These are phyloP conservation scores for Fusarium vanettenii DNA, from an alignment of 2,329 filamentous ascomycete species.

Conservation along the genomic window DNA sequence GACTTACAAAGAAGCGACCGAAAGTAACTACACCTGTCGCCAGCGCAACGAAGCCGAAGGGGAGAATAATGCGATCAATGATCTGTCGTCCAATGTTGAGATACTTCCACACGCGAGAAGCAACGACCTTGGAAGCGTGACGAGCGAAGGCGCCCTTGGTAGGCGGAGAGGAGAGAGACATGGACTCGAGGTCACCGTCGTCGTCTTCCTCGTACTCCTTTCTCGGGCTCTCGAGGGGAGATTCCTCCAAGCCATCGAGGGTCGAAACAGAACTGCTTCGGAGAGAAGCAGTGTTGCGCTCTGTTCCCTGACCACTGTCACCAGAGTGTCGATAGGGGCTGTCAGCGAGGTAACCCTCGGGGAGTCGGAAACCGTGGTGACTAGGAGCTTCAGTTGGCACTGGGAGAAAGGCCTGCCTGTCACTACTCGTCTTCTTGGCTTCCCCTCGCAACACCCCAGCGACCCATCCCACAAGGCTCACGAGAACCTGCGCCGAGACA, in stretches of 20 bases:
- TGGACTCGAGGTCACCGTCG: conserved; percentile 53
- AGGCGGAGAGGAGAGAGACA: conserved; percentile 41
- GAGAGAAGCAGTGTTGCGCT: conserved; percentile 74
- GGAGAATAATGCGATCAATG: conserved; percentile 81
- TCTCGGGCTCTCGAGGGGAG: conserved; percentile 50
- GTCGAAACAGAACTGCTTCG: conserved; percentile 74
- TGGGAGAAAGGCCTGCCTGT: conserved; percentile 67
- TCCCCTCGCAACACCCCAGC: conserved; percentile 44
- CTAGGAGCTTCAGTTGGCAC: conserved; percentile 61
- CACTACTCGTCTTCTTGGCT: background rate
- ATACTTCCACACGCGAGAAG: conserved; percentile 66
- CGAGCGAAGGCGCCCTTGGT: conserved; percentile 64
- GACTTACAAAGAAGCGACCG: conserved; percentile 84
- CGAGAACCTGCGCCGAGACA: conserved; percentile 74
- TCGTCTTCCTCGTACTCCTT: conserved; percentile 65
- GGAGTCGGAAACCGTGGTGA: conserved; percentile 1
- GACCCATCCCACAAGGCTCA: conserved; percentile 74
- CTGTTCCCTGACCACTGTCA: conserved; percentile 81
- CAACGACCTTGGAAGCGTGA: conserved; percentile 66
- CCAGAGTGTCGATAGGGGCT: conserved; percentile 68
- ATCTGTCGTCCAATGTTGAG: conserved; percentile 72
- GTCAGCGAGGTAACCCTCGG: conserved; percentile 63
- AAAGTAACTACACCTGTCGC: conserved; percentile 80
- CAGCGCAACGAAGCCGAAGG: conserved; percentile 80
- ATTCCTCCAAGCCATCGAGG: conserved; percentile 54